phyloP scores from a whole-genome alignment of 805 yeast species.

The Starmerella apis region DNA sequence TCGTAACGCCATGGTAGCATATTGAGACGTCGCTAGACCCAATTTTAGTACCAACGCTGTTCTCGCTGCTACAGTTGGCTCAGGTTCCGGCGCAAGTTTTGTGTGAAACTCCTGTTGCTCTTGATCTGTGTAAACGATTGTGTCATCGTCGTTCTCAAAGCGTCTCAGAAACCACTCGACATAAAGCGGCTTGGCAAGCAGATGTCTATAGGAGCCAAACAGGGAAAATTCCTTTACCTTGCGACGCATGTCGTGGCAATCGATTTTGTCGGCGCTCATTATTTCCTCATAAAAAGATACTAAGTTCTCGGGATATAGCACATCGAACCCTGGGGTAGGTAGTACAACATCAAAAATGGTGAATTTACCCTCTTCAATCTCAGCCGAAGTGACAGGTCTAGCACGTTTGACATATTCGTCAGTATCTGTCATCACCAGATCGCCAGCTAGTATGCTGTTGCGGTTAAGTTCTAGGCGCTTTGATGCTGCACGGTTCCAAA shows the following conservation, averaged over 20 bases:
- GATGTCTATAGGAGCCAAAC: slow-evolving; percentile 76
- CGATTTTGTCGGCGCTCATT: slow-evolving; percentile 71
- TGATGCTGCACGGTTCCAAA: slow-evolving; percentile 85
- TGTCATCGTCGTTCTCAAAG: slow-evolving; percentile 56
- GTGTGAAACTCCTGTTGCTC: slow-evolving; percentile 37
- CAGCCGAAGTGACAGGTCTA: slow-evolving; percentile 63
- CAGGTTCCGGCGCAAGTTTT: slow-evolving; percentile 16
- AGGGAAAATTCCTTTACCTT: slow-evolving; percentile 79
- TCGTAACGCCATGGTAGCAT: slow-evolving; percentile 95
- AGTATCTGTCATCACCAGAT: slow-evolving; percentile 27
- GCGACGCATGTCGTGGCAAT: slow-evolving; percentile 77
- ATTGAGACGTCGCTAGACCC: slow-evolving; percentile 74
- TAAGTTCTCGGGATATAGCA: slow-evolving; percentile 67
- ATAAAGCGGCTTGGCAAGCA: slow-evolving; percentile 55
- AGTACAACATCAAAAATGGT: slow-evolving; percentile 74
- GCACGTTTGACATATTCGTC: slow-evolving; percentile 54
- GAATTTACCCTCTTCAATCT: slow-evolving; percentile 46
- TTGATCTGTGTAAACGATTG: slow-evolving; percentile 69
- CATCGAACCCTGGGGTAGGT: slow-evolving; percentile 95
- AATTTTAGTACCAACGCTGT: slow-evolving; percentile 65
- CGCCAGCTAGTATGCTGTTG: slow-evolving; percentile 22
- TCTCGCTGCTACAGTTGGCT: slow-evolving; percentile 37
- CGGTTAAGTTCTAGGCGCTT: slow-evolving; percentile 55
- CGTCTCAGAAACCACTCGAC: slow-evolving; percentile 52
- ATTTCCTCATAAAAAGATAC: slow-evolving; percentile 54